These are phyloP conservation scores for Bipolaris oryzae DNA, from an alignment of 2,329 filamentous ascomycete species.

Conservation along the genomic window DNA sequence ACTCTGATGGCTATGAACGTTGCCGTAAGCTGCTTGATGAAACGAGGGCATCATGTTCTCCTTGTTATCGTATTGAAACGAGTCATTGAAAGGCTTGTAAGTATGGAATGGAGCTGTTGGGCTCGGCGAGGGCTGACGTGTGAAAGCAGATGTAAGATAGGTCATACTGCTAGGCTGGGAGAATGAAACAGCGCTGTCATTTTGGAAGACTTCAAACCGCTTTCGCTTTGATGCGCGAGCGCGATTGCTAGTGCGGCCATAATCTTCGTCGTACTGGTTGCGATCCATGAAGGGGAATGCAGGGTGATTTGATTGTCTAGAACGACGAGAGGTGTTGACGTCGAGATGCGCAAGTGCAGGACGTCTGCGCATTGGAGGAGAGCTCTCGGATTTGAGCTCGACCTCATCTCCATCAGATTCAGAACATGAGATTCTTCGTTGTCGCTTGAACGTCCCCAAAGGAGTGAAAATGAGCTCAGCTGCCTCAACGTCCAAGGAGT, in stretches of 20 bases:
- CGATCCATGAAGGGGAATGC: constrained; percentile 26
- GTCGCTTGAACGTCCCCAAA: constrained; percentile 49
- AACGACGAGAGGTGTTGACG: constrained; percentile 39
- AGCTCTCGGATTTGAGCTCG: constrained; percentile 45
- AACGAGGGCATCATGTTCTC: constrained; percentile 38
- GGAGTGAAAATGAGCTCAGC: constrained; percentile 68
- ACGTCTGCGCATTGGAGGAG: constrained; percentile 32
- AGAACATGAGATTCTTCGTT: constrained; percentile 54
- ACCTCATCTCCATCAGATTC: constrained; percentile 50
- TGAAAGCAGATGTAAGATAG: constrained; percentile 44
- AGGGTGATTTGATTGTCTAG: constrained; percentile 36
- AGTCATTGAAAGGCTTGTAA: constrained; percentile 39
- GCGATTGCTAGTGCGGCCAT: constrained; percentile 33
- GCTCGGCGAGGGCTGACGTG: constrained; percentile 33
- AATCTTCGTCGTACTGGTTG: constrained; percentile 41
- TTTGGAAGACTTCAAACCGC: constrained; percentile 52
- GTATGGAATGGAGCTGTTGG: constrained; percentile 31
- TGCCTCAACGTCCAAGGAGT: constrained; percentile 67
- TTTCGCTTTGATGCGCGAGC: constrained; percentile 43
- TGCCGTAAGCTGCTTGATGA: constrained; percentile 32
- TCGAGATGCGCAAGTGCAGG: constrained; percentile 42
- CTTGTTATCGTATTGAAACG: constrained; percentile 43
- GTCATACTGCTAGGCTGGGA: constrained; percentile 41
- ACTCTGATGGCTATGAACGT: constrained; percentile 32
- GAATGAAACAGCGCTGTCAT: constrained; percentile 40